Evolutionary conservation across 2,329 filamentous ascomycete genomes (phyloP), one percentile per base, ranked within the genome.

Genomic region (Pyrenophora seminiperda): DNA sequence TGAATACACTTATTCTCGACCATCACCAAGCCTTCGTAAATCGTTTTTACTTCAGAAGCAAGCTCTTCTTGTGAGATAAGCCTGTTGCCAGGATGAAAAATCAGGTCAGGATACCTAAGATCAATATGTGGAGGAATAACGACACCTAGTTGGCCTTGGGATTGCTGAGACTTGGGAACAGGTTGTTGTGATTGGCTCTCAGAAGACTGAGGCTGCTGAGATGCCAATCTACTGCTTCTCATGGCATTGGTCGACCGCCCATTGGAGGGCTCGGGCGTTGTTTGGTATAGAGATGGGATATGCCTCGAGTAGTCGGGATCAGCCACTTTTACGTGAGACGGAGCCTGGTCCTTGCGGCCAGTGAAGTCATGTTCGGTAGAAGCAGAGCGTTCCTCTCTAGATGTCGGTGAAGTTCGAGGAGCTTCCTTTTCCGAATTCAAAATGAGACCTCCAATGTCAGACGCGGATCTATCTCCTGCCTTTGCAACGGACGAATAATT

Each of bases 1-100:
- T 95, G 88, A 0, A 95, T 92, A 61, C 91, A 93, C 61, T 94
- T 91, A 18, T 83, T 84, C 67, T 97, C 92, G 0, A 96, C 89
- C 84, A 94, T 90, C 0, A 90, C 86, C 0, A 97, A 74, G 0
- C 89, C 90, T 0, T 86, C 85, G 62, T 96, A 96, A 3, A 94
- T 94, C 0, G 86, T 86, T 50, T 91, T 91, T 0, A 95, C 88
- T 63, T 96, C 91, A 0, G 85, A 84, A 0, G 90, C 83, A 0
- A 96, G 78, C 59, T 96, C 88, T 1, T 91, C 87, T 53, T 90
- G 86, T 0, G 86, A 87, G 6, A 94, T 91, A 0, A 84, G 81
- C 0, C 85, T 75, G 0, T 85, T 89, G 42, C 86, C 81, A 0
- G 82, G 84, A 58, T 90, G 82, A 7, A 77, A 65, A 3, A 81